Evolutionary conservation across 2,329 filamentous ascomycete genomes (phyloP).

Genomic region (Albophoma yamanashiensis): DNA sequence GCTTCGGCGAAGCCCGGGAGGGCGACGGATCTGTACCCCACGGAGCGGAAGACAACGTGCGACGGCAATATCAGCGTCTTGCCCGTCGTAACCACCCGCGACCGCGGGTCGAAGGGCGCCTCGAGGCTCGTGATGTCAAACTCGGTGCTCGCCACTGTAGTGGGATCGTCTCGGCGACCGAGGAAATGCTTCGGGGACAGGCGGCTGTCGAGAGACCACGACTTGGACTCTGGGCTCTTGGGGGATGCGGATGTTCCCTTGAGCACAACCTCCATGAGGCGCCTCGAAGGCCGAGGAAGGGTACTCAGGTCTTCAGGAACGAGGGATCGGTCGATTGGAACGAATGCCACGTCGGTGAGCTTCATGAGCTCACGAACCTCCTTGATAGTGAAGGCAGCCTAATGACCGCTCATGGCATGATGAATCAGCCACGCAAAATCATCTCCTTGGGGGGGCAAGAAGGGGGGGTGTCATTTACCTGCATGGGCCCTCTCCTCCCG

Average conservation of each 20-base stretch:
- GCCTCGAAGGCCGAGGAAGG: constrained; percentile 65
- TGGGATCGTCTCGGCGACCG: constrained; percentile 30
- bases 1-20: constrained; percentile 64
- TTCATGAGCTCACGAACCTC: constrained; percentile 83
- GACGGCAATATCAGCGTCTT: constrained; percentile 47
- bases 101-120: constrained; percentile 41
- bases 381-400: constrained; percentile 93
- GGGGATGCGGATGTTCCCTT: constrained; percentile 55
- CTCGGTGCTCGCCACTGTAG: constrained; percentile 49
- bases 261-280: constrained; percentile 69
- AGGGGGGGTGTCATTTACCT: constrained; percentile 38
- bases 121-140: constrained; percentile 54
- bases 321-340: constrained; percentile 53
- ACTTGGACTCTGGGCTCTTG: constrained; percentile 39
- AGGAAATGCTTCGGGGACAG: constrained; percentile 66
- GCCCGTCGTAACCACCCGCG: constrained; percentile 37
- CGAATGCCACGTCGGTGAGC: constrained; percentile 60
- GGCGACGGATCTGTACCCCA: constrained; percentile 80
- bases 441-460: background rate
- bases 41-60: constrained; percentile 77
- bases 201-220: constrained; percentile 80
- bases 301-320: constrained; percentile 56
- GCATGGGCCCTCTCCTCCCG: constrained; percentile 78
- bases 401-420: background rate
- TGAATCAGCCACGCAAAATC: background rate